Evolutionary conservation across 441 rosid genomes (phyloP).

Genomic region (Sinapis alba): DNA sequence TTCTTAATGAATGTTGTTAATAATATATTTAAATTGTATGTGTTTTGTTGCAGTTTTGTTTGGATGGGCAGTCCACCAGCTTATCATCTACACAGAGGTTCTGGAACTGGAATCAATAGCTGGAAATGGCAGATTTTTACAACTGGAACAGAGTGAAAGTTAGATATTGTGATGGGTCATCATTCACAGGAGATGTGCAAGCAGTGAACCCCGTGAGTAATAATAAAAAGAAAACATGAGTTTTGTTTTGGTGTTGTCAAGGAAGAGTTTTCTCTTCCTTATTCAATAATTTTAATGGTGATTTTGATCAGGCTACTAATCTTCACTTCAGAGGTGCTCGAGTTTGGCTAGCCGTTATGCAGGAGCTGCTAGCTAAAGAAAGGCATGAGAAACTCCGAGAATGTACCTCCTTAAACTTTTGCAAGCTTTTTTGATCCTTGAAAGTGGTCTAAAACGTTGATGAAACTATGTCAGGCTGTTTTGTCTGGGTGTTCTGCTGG

Average conservation of each 20-base stretch:
- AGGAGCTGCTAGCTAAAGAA: constrained; percentile 76
- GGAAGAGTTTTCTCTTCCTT: constrained; percentile 8
- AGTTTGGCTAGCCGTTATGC: constrained; percentile 74
- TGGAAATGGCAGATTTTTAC: constrained; percentile 61
- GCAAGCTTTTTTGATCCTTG: too few relatives aligned
- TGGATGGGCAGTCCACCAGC: constrained; percentile 79
- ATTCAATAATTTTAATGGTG: constrained; percentile 38
- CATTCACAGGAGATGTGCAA: constrained; percentile 85
- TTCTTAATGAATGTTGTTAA: too few relatives aligned
- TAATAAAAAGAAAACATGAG: constrained; percentile 12
- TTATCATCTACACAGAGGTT: constrained; percentile 61
- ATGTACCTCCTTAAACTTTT: constrained; percentile 43
- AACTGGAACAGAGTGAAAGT: constrained; percentile 92
- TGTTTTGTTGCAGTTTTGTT: constrained; percentile 50
- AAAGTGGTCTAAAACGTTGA: not conserved
- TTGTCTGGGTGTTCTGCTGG: constrained; percentile 98
- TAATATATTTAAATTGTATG: too few relatives aligned
- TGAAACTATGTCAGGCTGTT: constrained; percentile 59
- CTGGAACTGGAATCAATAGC: constrained; percentile 58
- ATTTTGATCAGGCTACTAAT: constrained; percentile 62
- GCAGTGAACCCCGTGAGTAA: constrained; percentile 70
- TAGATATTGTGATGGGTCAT: constrained; percentile 89
- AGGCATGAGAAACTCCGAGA: constrained; percentile 79
- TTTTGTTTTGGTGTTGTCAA: not conserved
- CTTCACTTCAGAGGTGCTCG: constrained; percentile 93